Conservation (phyloP, 2,329 filamentous ascomycete genomes). For the Celoporthe dispersa region DNA sequence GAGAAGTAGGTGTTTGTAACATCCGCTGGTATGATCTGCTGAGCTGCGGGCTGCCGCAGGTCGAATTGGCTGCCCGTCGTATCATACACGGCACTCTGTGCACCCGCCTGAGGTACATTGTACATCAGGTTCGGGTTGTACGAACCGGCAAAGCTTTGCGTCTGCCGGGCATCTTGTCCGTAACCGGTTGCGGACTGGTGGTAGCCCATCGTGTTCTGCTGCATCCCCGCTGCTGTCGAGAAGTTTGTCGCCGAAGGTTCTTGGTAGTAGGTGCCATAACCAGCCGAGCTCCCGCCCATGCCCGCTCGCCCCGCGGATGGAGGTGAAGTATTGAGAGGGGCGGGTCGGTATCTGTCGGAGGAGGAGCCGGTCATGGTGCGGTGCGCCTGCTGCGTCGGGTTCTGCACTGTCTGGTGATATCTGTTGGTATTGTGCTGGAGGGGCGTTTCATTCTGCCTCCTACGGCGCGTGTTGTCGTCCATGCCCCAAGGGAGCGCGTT, state of each 20-base stretch:
- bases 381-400: slow-evolving; percentile 51
- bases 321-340: slow-evolving; percentile 55
- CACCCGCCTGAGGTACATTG: slow-evolving; percentile 68
- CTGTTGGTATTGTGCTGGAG: slow-evolving; percentile 65
- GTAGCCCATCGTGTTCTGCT: slow-evolving; percentile 54
- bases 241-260: slow-evolving; percentile 55
- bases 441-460: slow-evolving; percentile 74
- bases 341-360: slow-evolving; percentile 51
- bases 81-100: slow-evolving; percentile 73
- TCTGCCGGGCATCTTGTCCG: slow-evolving; percentile 62
- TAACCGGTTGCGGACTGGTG: slow-evolving; percentile 66
- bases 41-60: slow-evolving; percentile 73
- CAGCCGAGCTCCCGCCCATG: slow-evolving; percentile 60
- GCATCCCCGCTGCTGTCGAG: slow-evolving; percentile 59
- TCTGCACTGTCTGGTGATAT: slow-evolving; percentile 52
- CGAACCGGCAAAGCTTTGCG: slow-evolving; percentile 56
- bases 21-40: slow-evolving; percentile 72
- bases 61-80: slow-evolving; percentile 71
- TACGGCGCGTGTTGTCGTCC: slow-evolving; percentile 74
- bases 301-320: slow-evolving; percentile 47
- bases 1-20: slow-evolving; percentile 77
- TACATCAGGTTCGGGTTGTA: slow-evolving; percentile 78
- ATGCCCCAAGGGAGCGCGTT: slow-evolving; percentile 66
- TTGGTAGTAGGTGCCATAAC: slow-evolving; percentile 63
- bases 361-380: slow-evolving; percentile 53